Evolutionary conservation across 345 rosid species (phyloP).

Genomic region (Eucalyptus polybractea): DNA sequence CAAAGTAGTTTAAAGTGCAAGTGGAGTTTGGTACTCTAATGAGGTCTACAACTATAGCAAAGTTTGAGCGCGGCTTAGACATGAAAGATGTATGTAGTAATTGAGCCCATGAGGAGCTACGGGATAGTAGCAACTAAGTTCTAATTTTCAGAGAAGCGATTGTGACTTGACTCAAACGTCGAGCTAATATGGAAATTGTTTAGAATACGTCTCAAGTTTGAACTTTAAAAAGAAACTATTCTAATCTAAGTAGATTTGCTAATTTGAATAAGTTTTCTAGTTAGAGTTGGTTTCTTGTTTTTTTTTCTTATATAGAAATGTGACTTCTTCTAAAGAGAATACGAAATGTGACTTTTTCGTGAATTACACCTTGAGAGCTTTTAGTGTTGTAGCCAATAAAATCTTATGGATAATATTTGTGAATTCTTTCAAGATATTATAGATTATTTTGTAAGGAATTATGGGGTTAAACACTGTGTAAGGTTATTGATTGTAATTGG

Average conservation of each 20-base stretch:
- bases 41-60: not conserved
- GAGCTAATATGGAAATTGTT: fast-evolving
- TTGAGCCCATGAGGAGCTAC: not conserved
- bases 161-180: not conserved
- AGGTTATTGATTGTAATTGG: too few species aligned
- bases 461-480: too few species aligned
- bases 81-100: not conserved
- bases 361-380: too few species aligned
- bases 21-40: not conserved
- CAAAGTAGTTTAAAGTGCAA: not conserved
- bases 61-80: not conserved
- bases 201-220: not conserved
- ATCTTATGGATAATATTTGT: too few species aligned
- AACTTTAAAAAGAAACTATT: not conserved
- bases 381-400: too few species aligned
- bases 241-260: not conserved
- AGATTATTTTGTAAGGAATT: not conserved
- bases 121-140: not conserved
- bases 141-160: fast-evolving
- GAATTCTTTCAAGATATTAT: too few species aligned
- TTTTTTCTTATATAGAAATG: too few species aligned
- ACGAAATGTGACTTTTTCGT: too few species aligned
- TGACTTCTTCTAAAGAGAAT: not conserved
- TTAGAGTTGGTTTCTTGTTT: too few species aligned
- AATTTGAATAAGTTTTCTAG: too few species aligned